Base-by-base conservation (phyloP, 2,329 filamentous ascomycete genomes). In the Hymenotorrendiella dingleyae region DNA sequence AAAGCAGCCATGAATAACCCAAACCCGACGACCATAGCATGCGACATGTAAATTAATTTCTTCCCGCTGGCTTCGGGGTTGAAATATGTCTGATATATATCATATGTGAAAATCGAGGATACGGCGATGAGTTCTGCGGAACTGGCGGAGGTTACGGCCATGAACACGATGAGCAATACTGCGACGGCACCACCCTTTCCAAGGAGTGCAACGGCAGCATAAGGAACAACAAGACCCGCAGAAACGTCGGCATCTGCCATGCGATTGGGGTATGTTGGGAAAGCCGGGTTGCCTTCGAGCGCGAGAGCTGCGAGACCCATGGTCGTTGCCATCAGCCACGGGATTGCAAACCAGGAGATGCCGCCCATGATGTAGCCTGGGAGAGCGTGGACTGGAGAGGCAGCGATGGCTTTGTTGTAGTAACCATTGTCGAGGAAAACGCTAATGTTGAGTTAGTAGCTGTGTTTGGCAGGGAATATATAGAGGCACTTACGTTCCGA, bases 351-450 rank as follows among this genome's bases (percentile, higher is more conserved):
- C 89, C 89, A 95, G 37, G 78, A 82, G 1, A 94, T 73, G 17
- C 90, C 89, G 4, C 89, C 89, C 48, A 60, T 60, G 36, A 95
- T 82, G 59, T 95, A 95, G 14, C 89, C 89, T 0, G 89, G 89
- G 2, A 96, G 76, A 0, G 89, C 90, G 47, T 91, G 81, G 0
- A 91, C 84, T 1, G 88, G 88, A 17, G 80, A 84, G 0, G 90
- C 88, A 6, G 90, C 87, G 56, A 95, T 94, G 12, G 88, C 89
- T 65, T 94, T 94, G 72, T 94, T 93, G 67, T 89, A 94, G 68
- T 94, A 94, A 12, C 84, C 82, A 52, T 90, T 90, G 59, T 94
- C 88, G 33, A 88, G 72, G 68, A 94, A 94, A 4, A 94, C 86
- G 1, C 55, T 57, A n/a, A 26, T 10, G 16, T 3, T 32, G 16